Evolutionary conservation across 2,329 filamentous ascomycete species (phyloP).

Genomic region (Penicillium sp.): DNA sequence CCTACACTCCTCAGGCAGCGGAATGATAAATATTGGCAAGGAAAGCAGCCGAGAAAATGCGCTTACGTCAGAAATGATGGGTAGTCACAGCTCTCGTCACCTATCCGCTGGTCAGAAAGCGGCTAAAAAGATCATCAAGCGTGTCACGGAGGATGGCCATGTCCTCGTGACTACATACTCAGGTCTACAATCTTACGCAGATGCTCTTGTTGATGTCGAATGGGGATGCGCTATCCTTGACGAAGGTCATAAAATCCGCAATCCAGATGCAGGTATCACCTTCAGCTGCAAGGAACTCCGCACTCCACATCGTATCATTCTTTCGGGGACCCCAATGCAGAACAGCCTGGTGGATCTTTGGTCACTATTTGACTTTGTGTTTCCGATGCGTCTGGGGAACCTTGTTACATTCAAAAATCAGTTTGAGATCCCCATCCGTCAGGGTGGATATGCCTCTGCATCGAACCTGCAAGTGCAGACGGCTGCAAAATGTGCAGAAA

Average conservation of each 20-base stretch:
- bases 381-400: conserved; percentile 87
- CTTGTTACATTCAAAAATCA: conserved; percentile 81
- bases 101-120: conserved; percentile 52
- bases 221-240: conserved; percentile 94
- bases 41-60: conserved; percentile 56
- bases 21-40: conserved; percentile 71
- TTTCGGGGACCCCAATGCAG: conserved; percentile 95
- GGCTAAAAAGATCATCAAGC: conserved; percentile 70
- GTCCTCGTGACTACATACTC: conserved; percentile 93
- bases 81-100: conserved; percentile 34
- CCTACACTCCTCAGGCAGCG: conserved; percentile 86
- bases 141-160: conserved; percentile 75
- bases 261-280: conserved; percentile 88
- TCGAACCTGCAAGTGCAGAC: conserved; percentile 91
- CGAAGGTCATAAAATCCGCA: conserved; percentile 96
- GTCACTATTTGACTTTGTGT: conserved; percentile 97
- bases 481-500: conserved; percentile 86
- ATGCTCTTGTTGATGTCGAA: conserved; percentile 68
- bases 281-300: conserved; percentile 89
- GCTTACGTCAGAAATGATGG: conserved; percentile 50
- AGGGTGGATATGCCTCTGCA: conserved; percentile 90
- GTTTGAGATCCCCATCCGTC: conserved; percentile 86
- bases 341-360: conserved; percentile 92
- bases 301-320: conserved; percentile 80
- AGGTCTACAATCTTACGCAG: conserved; percentile 83